phyloP scores from a whole-genome alignment of 2,329 filamentous ascomycete genomes.

The Pezicula radicicola region DNA sequence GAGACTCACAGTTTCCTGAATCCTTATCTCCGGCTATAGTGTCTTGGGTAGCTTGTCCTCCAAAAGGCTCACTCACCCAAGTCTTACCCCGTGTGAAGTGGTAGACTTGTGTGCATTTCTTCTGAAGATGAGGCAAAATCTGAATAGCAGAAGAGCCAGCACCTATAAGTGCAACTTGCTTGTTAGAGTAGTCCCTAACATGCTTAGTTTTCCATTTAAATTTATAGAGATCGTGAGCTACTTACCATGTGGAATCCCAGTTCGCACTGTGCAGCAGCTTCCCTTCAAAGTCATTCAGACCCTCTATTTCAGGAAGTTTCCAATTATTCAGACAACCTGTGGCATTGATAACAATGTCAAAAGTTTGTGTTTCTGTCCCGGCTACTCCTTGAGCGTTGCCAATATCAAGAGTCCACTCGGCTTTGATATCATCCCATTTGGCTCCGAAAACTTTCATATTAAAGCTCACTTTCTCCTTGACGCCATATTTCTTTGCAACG shows the following conservation, averaged over 20 bases:
- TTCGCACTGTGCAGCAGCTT: conserved; percentile 38
- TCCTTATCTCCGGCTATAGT: conserved; percentile 24
- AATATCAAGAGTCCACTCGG: conserved; percentile 46
- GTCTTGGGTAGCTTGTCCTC: not conserved
- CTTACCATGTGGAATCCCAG: conserved; percentile 27
- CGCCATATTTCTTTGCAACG: conserved; percentile 47
- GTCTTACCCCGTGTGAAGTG: conserved; percentile 47
- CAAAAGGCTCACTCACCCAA: conserved; percentile 23
- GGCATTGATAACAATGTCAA: conserved; percentile 4
- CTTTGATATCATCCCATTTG: conserved; percentile 47
- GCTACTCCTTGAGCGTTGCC: not conserved
- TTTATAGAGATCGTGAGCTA: not conserved
- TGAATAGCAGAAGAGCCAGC: conserved; percentile 33
- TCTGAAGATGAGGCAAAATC: conserved; percentile 28
- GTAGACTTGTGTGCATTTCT: conserved; percentile 42
- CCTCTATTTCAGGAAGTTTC: conserved; percentile 43
- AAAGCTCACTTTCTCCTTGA: conserved; percentile 54
- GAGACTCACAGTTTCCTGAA: conserved; percentile 29
- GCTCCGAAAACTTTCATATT: conserved; percentile 48
- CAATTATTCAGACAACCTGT: conserved; percentile 36
- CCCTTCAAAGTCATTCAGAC: conserved; percentile 41
- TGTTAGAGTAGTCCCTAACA: conserved; percentile 6
- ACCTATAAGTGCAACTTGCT: conserved; percentile 16
- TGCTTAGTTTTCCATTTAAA: not conserved
- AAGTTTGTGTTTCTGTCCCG: not conserved